Percentiles rank a stretch among this genome's conserved stretches.
Evolutionary conservation across 2,329 filamentous ascomycete species (phyloP).

Genomic region (Myriosclerotinia duriaeana): DNA sequence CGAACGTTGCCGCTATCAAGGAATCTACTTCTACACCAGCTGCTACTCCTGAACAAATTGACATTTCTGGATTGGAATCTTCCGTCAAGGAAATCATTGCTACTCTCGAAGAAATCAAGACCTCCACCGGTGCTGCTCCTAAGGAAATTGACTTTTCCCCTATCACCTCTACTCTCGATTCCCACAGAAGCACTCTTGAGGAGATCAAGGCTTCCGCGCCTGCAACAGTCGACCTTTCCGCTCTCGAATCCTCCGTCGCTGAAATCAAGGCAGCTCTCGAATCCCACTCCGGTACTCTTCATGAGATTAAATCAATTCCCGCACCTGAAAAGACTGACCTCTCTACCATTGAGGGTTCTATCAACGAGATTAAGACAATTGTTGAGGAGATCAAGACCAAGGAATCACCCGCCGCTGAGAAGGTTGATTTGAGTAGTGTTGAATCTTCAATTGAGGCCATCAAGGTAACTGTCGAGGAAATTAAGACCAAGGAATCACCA

Average conservation of each 20-base stretch:
- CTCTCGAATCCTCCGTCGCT: constrained; percentile 24
- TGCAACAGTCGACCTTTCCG: constrained; percentile 27
- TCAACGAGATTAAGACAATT: constrained; percentile 22
- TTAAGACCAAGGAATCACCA: constrained; percentile 29
- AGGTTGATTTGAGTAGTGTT: constrained; percentile 27
- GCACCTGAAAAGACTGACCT: constrained; percentile 28
- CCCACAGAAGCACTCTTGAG: constrained; percentile 26
- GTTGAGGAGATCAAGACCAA: constrained; percentile 30
- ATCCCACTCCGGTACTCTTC: constrained; percentile 25
- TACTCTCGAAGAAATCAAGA: constrained; percentile 28
- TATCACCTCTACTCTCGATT: constrained; percentile 27
- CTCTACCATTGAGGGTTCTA: constrained; percentile 25
- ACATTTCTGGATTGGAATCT: constrained; percentile 28
- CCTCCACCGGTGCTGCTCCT: neutral
- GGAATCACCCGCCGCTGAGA: constrained; percentile 25
- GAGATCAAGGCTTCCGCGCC: constrained; percentile 24
- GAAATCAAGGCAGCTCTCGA: constrained; percentile 21
- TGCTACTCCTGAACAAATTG: constrained; percentile 26
- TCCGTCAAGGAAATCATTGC: constrained; percentile 29
- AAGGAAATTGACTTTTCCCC: constrained; percentile 28
- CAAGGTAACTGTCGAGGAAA: constrained; percentile 27
- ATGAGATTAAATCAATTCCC: constrained; percentile 27
- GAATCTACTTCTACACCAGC: constrained; percentile 23
- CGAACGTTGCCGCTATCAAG: constrained; percentile 22
- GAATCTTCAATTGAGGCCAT: constrained; percentile 23